Evolutionary conservation across 495 filamentous ascomycete species (phyloP).

Genomic region (Monascus purpureus): DNA sequence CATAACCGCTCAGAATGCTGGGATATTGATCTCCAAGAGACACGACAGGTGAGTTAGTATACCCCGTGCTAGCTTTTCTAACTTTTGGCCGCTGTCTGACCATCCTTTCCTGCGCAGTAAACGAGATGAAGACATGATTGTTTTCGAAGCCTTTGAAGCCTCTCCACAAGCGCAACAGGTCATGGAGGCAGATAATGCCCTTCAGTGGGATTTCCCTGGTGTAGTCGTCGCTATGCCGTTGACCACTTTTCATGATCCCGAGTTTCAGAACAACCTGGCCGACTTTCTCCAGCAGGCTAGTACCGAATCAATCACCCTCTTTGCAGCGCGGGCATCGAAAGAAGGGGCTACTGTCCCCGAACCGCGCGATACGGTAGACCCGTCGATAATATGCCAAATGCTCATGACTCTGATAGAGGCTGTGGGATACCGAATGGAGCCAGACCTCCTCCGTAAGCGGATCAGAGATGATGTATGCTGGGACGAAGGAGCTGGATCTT

Average conservation of each 20-base stretch:
- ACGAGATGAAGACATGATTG: constrained; percentile 8
- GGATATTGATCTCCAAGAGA: constrained; percentile 29
- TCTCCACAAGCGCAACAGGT: constrained; percentile 35
- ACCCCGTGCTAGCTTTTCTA: too few species aligned
- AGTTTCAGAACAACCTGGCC: constrained; percentile 35
- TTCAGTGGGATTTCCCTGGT: constrained; percentile 34
- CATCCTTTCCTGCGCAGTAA: too few species aligned
- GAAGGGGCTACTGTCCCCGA: constrained; percentile 32
- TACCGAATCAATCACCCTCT: constrained; percentile 37
- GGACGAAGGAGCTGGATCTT: constrained; percentile 19
- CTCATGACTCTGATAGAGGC: constrained; percentile 43
- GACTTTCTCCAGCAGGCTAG: constrained; percentile 45
- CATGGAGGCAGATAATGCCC: constrained; percentile 22
- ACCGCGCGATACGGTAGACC: constrained; percentile 39
- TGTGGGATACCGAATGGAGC: constrained; percentile 21
- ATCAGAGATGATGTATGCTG: constrained; percentile 44
- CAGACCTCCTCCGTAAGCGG: constrained; percentile 34
- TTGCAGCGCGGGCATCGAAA: constrained; percentile 35
- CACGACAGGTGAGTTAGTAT: constrained; percentile 12
- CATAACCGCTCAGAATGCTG: constrained; percentile 42
- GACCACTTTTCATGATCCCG: constrained; percentile 18
- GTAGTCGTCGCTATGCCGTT: constrained; percentile 23
- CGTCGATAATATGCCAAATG: constrained; percentile 38
- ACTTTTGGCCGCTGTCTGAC: too few species aligned
- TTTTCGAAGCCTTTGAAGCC: constrained; percentile 45